A percentile compares a stretch with the other conserved stretches of the same genome.
These are phyloP conservation scores for Nannochloropsis salina DNA, from an alignment of 108 stramenopile genomes.

Conservation along the genomic window DNA sequence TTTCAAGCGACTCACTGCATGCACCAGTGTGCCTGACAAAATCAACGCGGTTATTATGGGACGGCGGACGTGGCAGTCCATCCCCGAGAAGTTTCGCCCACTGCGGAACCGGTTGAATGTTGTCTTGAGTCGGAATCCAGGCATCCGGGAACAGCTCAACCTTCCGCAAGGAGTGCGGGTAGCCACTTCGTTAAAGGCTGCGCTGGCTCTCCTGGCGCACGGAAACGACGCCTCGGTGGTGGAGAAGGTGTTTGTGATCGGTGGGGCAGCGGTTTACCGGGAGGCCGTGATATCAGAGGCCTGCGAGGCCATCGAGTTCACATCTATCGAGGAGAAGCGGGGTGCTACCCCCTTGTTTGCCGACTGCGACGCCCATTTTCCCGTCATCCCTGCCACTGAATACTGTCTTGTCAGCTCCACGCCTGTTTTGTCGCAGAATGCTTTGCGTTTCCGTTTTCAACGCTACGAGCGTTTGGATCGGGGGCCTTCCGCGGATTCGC, in stretches of 20 bases:
- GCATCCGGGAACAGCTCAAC: constrained; percentile 30
- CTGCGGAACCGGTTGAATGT: constrained; percentile 81
- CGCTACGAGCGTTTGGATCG: constrained; percentile 35
- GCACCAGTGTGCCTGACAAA: constrained; percentile 36
- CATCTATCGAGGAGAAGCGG: constrained; percentile 30
- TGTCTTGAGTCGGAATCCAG: constrained; percentile 67
- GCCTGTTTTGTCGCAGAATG: constrained; percentile 38
- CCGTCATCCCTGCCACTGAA: constrained; percentile 26
- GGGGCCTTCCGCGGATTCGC: not conserved
- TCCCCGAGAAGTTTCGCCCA: constrained; percentile 87
- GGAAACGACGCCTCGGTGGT: constrained; percentile 40
- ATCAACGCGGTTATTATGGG: constrained; percentile 97
- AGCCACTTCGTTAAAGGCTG: constrained; percentile 69
- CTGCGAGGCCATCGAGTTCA: constrained; percentile 47
- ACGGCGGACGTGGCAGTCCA: constrained; percentile 96
- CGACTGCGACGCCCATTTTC: constrained; percentile 55
- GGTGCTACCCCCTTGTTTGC: constrained; percentile 25
- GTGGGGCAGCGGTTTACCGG: constrained; percentile 79
- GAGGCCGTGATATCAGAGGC: constrained; percentile 60
- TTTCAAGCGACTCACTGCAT: constrained; percentile 53
- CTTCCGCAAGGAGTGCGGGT: constrained; percentile 63
- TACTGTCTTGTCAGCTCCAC: constrained; percentile 35
- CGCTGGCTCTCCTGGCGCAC: constrained; percentile 58
- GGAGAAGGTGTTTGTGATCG: constrained; percentile 83
- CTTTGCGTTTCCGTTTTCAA: constrained; percentile 49